These are phyloP conservation scores for Uronychia binucleata DNA, from an alignment of 73 alveolate genomes.

Conservation along the genomic window DNA sequence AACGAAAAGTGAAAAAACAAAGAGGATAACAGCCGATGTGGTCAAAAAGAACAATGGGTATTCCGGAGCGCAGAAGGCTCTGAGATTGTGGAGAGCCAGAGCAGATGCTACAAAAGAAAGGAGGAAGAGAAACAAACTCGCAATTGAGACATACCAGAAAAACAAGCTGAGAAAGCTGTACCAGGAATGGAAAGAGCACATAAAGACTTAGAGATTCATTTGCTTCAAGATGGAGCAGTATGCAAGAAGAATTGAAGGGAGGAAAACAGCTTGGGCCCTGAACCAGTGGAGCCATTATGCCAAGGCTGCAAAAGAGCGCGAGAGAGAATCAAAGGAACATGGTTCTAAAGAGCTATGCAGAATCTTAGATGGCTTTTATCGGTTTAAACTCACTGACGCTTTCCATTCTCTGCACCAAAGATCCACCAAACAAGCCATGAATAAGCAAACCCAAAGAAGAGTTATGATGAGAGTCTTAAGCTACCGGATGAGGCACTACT, in stretches of 20 bases:
- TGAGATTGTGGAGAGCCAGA: slow-evolving; percentile 44
- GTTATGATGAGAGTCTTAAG: slow-evolving; percentile 11
- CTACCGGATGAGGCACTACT: slow-evolving; percentile 39
- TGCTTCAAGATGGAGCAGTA: slow-evolving; percentile 23
- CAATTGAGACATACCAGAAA: neutral
- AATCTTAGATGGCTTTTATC: neutral
- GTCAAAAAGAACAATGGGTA: slow-evolving; percentile 4
- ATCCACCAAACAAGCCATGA: slow-evolving; percentile 19
- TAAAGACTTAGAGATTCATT: slow-evolving; percentile 5
- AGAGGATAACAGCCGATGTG: slow-evolving; percentile 20
- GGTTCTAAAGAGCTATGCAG: slow-evolving; percentile 11
- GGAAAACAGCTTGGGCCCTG: neutral
- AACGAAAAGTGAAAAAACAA: slow-evolving; percentile 10
- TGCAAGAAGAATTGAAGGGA: slow-evolving; percentile 20
- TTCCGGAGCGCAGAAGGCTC: slow-evolving; percentile 11
- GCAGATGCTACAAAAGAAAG: slow-evolving; percentile 22
- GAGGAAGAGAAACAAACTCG: slow-evolving; percentile 16
- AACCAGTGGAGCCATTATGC: slow-evolving; percentile 9
- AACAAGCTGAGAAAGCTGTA: neutral
- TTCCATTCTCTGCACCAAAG: slow-evolving; percentile 15
- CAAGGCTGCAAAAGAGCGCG: slow-evolving; percentile 13
- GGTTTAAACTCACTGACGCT: slow-evolving; percentile 23
- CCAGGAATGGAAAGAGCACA: slow-evolving; percentile 18
- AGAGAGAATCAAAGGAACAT: slow-evolving; percentile 35
- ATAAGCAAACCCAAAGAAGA: slow-evolving; percentile 14